phyloP scores from a whole-genome alignment of 2,329 filamentous ascomycete genomes.

The Dothistroma pini region DNA sequence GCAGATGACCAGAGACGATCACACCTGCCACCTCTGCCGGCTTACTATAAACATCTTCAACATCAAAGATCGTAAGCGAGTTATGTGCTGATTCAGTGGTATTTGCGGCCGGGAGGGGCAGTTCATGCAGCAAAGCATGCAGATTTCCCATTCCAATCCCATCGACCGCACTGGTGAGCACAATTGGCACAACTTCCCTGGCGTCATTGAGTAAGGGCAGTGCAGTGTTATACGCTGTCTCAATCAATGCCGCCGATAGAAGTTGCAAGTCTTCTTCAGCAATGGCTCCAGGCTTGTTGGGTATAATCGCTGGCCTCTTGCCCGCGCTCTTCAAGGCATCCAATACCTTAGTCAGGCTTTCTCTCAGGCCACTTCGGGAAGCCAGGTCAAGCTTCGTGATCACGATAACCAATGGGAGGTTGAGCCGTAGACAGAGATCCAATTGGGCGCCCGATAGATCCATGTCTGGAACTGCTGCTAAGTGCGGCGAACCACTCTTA shows the following conservation, averaged over 20 bases:
- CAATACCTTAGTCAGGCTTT: slow-evolving; percentile 68
- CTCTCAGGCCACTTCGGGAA: slow-evolving; percentile 65
- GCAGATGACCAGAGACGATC: slow-evolving; percentile 81
- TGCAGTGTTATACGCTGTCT: slow-evolving; percentile 55
- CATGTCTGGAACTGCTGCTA: slow-evolving; percentile 53
- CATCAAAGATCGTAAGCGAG: slow-evolving; percentile 64
- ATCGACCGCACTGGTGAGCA: slow-evolving; percentile 82
- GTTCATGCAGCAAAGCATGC: slow-evolving; percentile 72
- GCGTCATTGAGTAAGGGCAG: slow-evolving; percentile 47
- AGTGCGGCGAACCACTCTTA: slow-evolving; percentile 51
- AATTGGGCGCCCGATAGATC: slow-evolving; percentile 78
- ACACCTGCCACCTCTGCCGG: slow-evolving; percentile 31
- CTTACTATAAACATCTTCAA: slow-evolving; percentile 84
- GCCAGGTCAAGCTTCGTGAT: slow-evolving; percentile 91
- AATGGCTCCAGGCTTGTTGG: slow-evolving; percentile 24
- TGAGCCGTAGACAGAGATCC: slow-evolving; percentile 76
- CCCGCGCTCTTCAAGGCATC: slow-evolving; percentile 73
- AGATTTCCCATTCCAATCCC: slow-evolving; percentile 76
- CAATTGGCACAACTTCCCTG: slow-evolving; percentile 66
- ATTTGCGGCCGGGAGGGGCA: slow-evolving; percentile 58
- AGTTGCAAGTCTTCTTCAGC: slow-evolving; percentile 55
- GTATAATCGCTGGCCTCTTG: slow-evolving; percentile 68
- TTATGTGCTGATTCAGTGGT: slow-evolving; percentile 8
- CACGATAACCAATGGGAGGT: slow-evolving; percentile 72
- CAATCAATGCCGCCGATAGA: slow-evolving; percentile 53